Percentiles rank a stretch among this genome's conserved stretches.
Conservation (phyloP, 2,329 filamentous ascomycete genomes). For the Beauveria sp. region DNA sequence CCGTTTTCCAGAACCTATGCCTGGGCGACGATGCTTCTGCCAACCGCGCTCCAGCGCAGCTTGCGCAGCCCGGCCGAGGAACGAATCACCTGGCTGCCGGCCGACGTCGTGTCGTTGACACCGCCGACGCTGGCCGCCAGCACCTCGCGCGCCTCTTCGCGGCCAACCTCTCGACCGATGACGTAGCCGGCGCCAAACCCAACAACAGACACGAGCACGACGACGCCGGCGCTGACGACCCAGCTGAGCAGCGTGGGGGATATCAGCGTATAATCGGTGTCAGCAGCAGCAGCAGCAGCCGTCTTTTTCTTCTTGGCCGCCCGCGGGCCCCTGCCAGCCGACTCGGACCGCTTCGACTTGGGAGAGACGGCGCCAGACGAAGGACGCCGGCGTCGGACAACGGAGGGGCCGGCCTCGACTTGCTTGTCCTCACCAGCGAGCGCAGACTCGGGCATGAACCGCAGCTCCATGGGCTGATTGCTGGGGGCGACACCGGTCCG, state of each 20-base stretch:
- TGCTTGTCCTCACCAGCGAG: slow-evolving; percentile 34
- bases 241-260: slow-evolving; percentile 56
- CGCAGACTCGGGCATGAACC: slow-evolving; percentile 54
- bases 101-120: slow-evolving; percentile 39
- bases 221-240: slow-evolving; percentile 59
- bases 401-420: slow-evolving; percentile 16
- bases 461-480: slow-evolving; percentile 49
- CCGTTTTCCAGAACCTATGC: not conserved
- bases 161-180: slow-evolving; percentile 58
- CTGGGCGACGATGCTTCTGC: slow-evolving; percentile 40
- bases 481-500: slow-evolving; percentile 36
- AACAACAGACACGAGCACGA: slow-evolving; percentile 60
- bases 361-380: slow-evolving; percentile 27
- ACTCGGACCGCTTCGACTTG: slow-evolving; percentile 43
- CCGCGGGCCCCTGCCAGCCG: slow-evolving; percentile 30
- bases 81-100: slow-evolving; percentile 46
- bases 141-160: slow-evolving; percentile 41
- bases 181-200: slow-evolving; percentile 64
- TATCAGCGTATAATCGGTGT: slow-evolving; percentile 33
- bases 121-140: slow-evolving; percentile 33
- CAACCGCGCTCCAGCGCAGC: slow-evolving; percentile 47
- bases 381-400: slow-evolving; percentile 13
- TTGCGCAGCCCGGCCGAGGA: slow-evolving; percentile 43
- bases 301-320: slow-evolving; percentile 54
- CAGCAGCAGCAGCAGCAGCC: slow-evolving; percentile 20